Percentiles rank a stretch among this genome's conserved stretches.
Evolutionary conservation across 768 basidiomycete species (phyloP).

Genomic region (Amanita phalloides): DNA sequence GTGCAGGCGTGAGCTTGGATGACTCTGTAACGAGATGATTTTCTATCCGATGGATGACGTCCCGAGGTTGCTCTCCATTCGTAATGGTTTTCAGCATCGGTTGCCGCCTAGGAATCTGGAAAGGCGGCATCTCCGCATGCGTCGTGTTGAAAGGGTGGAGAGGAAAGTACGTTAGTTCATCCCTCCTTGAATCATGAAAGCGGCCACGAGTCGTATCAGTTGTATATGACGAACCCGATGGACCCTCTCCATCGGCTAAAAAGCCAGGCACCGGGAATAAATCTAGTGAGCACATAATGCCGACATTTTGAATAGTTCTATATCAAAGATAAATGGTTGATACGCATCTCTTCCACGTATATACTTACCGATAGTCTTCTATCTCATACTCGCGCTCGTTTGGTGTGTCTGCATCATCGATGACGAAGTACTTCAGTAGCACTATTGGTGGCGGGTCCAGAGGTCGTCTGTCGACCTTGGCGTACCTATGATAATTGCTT

Average conservation of each 20-base stretch:
- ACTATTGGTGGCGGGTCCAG: conserved; percentile 57
- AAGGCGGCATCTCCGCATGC: conserved; percentile 17
- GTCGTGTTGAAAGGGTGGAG: conserved; percentile 24
- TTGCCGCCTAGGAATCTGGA: conserved; percentile 27
- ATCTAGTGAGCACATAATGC: conserved; percentile 63
- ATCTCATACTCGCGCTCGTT: conserved; percentile 37
- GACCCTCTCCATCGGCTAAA: conserved; percentile 6
- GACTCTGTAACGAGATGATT: conserved; percentile 28
- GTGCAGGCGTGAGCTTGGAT: conserved; percentile 34
- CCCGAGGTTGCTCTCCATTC: conserved; percentile 16
- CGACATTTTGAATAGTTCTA: conserved; percentile 44
- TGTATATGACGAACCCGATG: conserved; percentile 1
- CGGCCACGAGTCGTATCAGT: neutral
- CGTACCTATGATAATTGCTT: conserved; percentile 28
- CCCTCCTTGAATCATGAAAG: neutral
- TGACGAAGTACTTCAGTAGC: conserved; percentile 39
- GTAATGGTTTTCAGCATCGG: conserved; percentile 20
- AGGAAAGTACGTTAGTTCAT: conserved; percentile 25
- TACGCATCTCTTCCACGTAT: neutral
- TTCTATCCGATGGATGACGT: conserved; percentile 20
- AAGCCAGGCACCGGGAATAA: conserved; percentile 49
- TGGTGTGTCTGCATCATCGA: conserved; percentile 27
- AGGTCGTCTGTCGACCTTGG: conserved; percentile 51
- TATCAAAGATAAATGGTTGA: neutral
- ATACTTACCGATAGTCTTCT: conserved; percentile 32